A percentile compares a stretch with the other conserved stretches of the same genome.
phyloP scores from a whole-genome alignment of 257 asterid species.

The Fraxinus anomala region DNA sequence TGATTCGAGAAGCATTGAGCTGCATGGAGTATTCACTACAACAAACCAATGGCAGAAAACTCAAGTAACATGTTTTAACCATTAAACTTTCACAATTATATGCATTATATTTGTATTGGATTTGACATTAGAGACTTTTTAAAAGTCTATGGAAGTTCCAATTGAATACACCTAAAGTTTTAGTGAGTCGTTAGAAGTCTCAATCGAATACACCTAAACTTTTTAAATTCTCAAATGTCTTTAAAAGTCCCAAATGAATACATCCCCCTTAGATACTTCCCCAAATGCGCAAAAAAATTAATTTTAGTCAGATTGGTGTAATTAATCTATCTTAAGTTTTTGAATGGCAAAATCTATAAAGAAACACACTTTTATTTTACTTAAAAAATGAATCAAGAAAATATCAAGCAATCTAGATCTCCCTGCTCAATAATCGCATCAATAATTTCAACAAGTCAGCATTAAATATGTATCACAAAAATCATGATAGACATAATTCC shows the following conservation, averaged over 20 bases:
- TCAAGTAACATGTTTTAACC: not conserved
- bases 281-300: not conserved
- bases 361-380: not conserved
- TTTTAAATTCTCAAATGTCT: no score
- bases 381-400: not conserved
- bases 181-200: no score
- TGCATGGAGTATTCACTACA: slow-evolving; percentile 83
- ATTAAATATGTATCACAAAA: not conserved
- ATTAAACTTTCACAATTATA: not conserved
- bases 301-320: not conserved
- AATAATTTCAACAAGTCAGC: not conserved
- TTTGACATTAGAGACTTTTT: not conserved
- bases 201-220: no score
- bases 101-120: not conserved
- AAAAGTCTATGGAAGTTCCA: no score
- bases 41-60: slow-evolving; percentile 8
- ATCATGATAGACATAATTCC: not conserved
- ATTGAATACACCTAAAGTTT: no score
- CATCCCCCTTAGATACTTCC: not conserved
- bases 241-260: no score
- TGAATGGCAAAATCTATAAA: not conserved
- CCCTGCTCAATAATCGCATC: not conserved
- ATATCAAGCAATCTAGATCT: not conserved
- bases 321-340: not conserved
- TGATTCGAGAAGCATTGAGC: slow-evolving; percentile 76